Percentiles rank a stretch among this genome's conserved stretches.
Evolutionary conservation across 2,329 filamentous ascomycete genomes (phyloP).

Genomic region (Calcarisporium arbuscula): DNA sequence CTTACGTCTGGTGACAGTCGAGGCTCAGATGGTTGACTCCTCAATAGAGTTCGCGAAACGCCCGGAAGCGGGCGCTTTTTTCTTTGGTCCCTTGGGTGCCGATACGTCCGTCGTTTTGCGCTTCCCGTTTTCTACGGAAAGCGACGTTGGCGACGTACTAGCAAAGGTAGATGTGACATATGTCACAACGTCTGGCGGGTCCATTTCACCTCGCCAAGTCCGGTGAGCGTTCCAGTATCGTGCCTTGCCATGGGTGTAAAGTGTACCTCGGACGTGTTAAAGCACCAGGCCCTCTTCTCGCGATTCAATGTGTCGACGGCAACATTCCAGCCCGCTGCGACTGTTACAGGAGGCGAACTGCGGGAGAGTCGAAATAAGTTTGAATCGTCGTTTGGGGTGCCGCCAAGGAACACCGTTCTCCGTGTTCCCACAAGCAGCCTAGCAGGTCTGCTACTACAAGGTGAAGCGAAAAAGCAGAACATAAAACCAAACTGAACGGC

Average conservation of each 20-base stretch:
- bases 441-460: slow-evolving; percentile 72
- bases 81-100: slow-evolving; percentile 39
- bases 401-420: slow-evolving; percentile 48
- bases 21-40: slow-evolving; percentile 44
- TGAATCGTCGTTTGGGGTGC: slow-evolving; percentile 53
- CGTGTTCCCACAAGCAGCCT: slow-evolving; percentile 78
- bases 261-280: slow-evolving; percentile 94
- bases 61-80: slow-evolving; percentile 47
- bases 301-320: slow-evolving; percentile 87
- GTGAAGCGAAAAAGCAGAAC: slow-evolving; percentile 62
- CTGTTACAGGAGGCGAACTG: slow-evolving; percentile 66
- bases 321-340: slow-evolving; percentile 64
- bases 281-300: slow-evolving; percentile 73
- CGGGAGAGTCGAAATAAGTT: slow-evolving; percentile 60
- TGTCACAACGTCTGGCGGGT: slow-evolving; percentile 54
- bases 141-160: slow-evolving; percentile 63
- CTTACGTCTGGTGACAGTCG: slow-evolving; percentile 54
- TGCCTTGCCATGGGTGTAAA: slow-evolving; percentile 87
- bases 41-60: slow-evolving; percentile 38
- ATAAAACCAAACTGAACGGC: too few relatives aligned
- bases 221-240: slow-evolving; percentile 66
- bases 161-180: slow-evolving; percentile 74
- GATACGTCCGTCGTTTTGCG: slow-evolving; percentile 49
- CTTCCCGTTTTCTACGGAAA: slow-evolving; percentile 80
- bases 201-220: slow-evolving; percentile 28